These are phyloP conservation scores for Medicago lupulina DNA, from an alignment of 306 rosid species.

Conservation along the genomic window DNA sequence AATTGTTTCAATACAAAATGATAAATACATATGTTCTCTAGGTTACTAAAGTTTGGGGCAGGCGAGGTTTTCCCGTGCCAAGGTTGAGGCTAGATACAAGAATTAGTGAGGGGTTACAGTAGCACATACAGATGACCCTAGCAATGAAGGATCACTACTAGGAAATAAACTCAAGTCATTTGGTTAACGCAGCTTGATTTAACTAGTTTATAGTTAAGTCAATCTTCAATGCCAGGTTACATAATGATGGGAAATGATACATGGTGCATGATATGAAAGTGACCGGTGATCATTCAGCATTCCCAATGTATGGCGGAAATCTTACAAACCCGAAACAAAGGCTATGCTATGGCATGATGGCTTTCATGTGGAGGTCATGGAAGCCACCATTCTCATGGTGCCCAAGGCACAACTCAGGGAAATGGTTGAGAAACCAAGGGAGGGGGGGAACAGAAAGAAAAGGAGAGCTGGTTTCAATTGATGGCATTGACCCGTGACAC, in stretches of 20 bases:
- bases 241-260: background rate
- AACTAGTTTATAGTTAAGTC: background rate
- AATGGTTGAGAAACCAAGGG: background rate
- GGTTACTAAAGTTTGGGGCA: background rate
- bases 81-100: constrained; percentile 15
- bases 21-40: background rate
- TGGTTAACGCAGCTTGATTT: background rate
- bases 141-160: background rate
- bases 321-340: background rate
- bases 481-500: background rate
- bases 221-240: background rate
- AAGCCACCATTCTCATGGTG: background rate
- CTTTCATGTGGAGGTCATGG: background rate
- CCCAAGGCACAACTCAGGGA: background rate
- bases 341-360: background rate
- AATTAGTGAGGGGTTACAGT: constrained; percentile 4
- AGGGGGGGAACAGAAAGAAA: background rate
- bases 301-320: background rate
- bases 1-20: constrained; percentile 3
- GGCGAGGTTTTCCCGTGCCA: background rate
- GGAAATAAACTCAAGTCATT: background rate
- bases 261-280: constrained; percentile 10
- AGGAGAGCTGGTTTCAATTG: background rate
- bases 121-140: background rate
- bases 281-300: background rate